phyloP scores from a whole-genome alignment of 192 early-diverging fungal species.

The Lobulomyces angularis region DNA sequence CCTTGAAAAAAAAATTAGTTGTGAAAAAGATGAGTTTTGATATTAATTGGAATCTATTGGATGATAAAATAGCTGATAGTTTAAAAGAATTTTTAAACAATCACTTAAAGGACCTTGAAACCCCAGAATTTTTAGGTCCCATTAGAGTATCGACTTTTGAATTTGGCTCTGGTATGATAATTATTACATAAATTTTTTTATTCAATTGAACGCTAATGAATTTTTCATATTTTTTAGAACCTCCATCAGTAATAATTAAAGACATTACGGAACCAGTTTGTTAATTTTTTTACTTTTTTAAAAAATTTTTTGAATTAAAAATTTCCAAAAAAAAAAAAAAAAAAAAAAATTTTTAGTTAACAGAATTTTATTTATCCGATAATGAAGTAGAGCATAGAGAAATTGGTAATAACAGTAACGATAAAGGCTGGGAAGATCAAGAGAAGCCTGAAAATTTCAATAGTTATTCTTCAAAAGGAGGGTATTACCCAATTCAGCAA shows the following conservation, averaged over 20 bases:
- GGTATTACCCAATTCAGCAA: no score
- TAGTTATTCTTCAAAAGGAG: no score
- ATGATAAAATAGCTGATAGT: slow-evolving; percentile 25
- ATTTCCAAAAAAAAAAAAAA: slow-evolving; percentile 9
- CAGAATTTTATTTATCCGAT: no score
- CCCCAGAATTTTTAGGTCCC: slow-evolving; percentile 39
- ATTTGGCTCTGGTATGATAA: slow-evolving; percentile 34
- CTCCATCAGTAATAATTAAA: neutral
- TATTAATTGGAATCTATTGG: slow-evolving; percentile 31
- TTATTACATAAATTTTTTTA: slow-evolving; percentile 39
- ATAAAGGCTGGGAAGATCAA: no score
- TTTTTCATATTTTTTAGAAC: neutral
- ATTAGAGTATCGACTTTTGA: slow-evolving; percentile 31
- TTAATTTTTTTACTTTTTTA: no score
- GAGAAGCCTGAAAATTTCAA: no score
- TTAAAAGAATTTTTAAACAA: slow-evolving; percentile 36
- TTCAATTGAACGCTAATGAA: slow-evolving; percentile 15
- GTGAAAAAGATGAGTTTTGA: slow-evolving; percentile 36
- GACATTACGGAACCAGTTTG: slow-evolving; percentile 1
- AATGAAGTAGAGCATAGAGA: no score
- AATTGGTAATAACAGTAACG: no score
- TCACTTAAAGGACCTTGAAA: slow-evolving; percentile 26
- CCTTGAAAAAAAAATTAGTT: no score
- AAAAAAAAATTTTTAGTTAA: neutral
- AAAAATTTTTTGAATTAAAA: slow-evolving; percentile 9